Evolutionary conservation across 768 basidiomycete species (phyloP).

Genomic region (Vararia minispora): DNA sequence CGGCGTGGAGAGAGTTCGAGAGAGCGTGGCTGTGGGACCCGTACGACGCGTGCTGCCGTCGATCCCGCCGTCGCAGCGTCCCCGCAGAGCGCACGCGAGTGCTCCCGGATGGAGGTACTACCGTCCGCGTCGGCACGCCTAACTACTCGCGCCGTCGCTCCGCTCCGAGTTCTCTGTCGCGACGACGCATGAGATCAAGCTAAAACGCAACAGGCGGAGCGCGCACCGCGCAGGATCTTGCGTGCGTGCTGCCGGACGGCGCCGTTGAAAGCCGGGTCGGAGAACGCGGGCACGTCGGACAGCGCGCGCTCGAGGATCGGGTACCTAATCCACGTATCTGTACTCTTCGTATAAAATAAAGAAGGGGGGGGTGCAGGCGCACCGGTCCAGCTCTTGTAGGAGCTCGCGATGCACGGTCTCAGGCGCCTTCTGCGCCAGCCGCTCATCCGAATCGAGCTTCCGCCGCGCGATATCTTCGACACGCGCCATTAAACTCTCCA

Average conservation of each 20-base stretch:
- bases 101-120: too few species aligned
- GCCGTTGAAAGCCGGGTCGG: slow-evolving; percentile 6
- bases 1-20: too few species aligned
- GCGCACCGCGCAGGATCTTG: slow-evolving; percentile 1
- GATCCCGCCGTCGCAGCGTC: too few species aligned
- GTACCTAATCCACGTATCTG: not conserved
- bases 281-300: slow-evolving; percentile 10
- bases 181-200: too few species aligned
- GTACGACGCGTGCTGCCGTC: too few species aligned
- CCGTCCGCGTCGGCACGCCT: too few species aligned
- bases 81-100: too few species aligned
- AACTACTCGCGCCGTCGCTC: too few species aligned
- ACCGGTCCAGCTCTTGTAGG: slow-evolving; percentile 62
- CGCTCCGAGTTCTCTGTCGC: too few species aligned
- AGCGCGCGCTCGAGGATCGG: slow-evolving; percentile 10
- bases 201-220: too few species aligned
- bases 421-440: slow-evolving; percentile 33
- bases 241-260: slow-evolving; percentile 9
- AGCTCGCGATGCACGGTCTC: slow-evolving; percentile 46
- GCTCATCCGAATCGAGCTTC: slow-evolving; percentile 37
- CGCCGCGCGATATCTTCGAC: slow-evolving; percentile 48
- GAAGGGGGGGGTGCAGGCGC: slow-evolving; percentile 9
- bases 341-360: not conserved
- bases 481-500: slow-evolving; percentile 35
- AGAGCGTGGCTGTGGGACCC: too few species aligned